phyloP scores from a whole-genome alignment of 805 yeast genomes.

The Candida oleophila region DNA sequence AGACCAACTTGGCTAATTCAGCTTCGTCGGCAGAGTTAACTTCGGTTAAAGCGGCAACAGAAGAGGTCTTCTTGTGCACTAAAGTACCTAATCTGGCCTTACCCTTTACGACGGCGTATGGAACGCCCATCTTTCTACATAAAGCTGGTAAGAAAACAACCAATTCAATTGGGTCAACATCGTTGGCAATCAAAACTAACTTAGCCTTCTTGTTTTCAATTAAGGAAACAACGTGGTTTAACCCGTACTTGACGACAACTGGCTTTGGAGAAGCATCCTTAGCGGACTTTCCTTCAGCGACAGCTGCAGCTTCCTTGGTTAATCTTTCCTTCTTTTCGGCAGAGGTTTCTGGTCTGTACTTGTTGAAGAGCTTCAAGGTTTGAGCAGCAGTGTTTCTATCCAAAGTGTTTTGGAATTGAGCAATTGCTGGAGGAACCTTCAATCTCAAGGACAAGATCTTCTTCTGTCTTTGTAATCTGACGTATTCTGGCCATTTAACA shows the following conservation, averaged over 20 bases:
- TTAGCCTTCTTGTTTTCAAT: constrained; percentile 98
- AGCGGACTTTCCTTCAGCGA: constrained; percentile 96
- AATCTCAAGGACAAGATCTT: constrained; percentile 92
- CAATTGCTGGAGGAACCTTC: constrained; percentile 98
- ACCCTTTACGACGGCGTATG: constrained; percentile 51
- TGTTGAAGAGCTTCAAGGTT: constrained; percentile 95
- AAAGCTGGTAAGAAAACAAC: constrained; percentile 97
- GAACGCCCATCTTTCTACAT: constrained; percentile 99
- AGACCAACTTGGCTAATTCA: constrained; percentile 86
- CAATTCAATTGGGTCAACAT: constrained; percentile 98
- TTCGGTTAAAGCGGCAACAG: constrained; percentile 97
- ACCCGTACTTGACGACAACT: constrained; percentile 95
- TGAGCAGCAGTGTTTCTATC: constrained; percentile 99
- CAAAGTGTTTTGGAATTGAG: constrained; percentile 93
- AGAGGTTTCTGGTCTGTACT: constrained; percentile 97
- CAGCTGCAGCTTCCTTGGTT: constrained; percentile 97
- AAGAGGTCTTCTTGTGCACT: constrained; percentile 96
- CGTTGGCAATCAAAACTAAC: constrained; percentile 96
- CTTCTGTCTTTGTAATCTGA: constrained; percentile 98
- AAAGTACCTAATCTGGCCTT: constrained; percentile 49
- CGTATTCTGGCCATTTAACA: constrained; percentile 99
- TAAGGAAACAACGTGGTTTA: constrained; percentile 97
- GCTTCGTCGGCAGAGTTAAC: constrained; percentile 93
- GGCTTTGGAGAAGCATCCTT: constrained; percentile 98
- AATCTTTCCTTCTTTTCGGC: constrained; percentile 99